phyloP scores from a whole-genome alignment of 192 early-diverging fungal genomes.

The Backusella liffmaniae region DNA sequence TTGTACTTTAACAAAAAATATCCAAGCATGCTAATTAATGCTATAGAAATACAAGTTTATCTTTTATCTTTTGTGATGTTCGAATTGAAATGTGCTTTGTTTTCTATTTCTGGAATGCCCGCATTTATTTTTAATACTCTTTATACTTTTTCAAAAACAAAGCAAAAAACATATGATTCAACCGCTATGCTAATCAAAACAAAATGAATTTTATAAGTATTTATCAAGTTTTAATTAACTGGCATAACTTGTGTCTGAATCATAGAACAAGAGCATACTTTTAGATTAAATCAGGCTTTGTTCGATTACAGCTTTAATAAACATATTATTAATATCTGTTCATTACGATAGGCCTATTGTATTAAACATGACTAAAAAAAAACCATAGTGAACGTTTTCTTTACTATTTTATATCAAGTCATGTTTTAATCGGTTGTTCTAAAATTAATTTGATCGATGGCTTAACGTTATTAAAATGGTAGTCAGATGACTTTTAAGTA shows the following conservation, averaged over 20 bases:
- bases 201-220: not conserved
- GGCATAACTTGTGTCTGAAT: not conserved
- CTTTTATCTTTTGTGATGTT: not conserved
- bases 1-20: not conserved
- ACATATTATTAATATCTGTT: no score
- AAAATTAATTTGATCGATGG: no score
- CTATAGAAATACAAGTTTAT: not conserved
- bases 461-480: no score
- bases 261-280: not conserved
- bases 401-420: no score
- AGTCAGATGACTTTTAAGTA: no score
- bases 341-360: no score
- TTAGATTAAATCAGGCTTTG: not conserved
- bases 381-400: no score
- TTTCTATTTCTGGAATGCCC: not conserved
- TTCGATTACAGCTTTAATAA: not conserved
- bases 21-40: not conserved
- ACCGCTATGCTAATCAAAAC: not conserved
- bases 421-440: no score
- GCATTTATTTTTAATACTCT: not conserved
- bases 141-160: no score
- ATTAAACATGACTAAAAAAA: no score
- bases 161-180: no score
- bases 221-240: not conserved
- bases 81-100: not conserved